phyloP scores from a whole-genome alignment of 352 stramenopile species.

The Phytophthora vignae region DNA sequence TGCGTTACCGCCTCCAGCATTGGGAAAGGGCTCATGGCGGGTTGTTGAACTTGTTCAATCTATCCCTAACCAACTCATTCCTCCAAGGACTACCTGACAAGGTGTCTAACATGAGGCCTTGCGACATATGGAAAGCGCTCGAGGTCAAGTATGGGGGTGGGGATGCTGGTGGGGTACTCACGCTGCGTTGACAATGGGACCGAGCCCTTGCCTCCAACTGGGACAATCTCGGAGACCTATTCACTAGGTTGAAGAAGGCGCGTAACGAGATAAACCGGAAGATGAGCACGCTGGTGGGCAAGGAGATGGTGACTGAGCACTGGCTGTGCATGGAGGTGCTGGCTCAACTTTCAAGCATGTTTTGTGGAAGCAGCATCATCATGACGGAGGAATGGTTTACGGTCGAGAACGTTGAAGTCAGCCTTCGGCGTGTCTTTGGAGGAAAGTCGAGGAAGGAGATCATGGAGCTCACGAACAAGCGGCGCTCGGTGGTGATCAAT shows the following conservation, averaged over 20 bases:
- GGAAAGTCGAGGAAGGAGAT: slow-evolving; percentile 10
- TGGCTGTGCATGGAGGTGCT: slow-evolving; percentile 23
- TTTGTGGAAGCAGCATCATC: slow-evolving; percentile 15
- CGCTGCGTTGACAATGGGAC: slow-evolving; percentile 5
- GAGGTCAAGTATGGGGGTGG: neutral
- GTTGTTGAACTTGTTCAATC: neutral
- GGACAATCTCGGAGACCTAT: slow-evolving; percentile 7
- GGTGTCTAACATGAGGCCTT: neutral
- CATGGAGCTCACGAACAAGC: slow-evolving; percentile 1
- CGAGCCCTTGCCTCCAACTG: slow-evolving; percentile 3
- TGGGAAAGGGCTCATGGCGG: neutral
- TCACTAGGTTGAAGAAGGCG: slow-evolving; percentile 18
- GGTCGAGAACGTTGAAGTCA: slow-evolving; percentile 10
- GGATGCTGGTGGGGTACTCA: neutral
- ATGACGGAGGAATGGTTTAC: slow-evolving; percentile 12
- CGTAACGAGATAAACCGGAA: slow-evolving; percentile 20
- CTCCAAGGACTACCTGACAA: neutral
- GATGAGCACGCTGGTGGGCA: neutral
- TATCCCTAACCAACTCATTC: neutral
- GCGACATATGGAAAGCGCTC: neutral
- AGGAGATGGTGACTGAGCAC: slow-evolving; percentile 16
- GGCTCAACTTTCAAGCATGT: slow-evolving; percentile 13
- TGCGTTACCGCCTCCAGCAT: neutral
- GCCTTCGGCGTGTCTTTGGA: slow-evolving; percentile 2
- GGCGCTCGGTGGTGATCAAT: neutral